phyloP scores from a whole-genome alignment of 2,329 filamentous ascomycete species.

The Trichophyton simii region DNA sequence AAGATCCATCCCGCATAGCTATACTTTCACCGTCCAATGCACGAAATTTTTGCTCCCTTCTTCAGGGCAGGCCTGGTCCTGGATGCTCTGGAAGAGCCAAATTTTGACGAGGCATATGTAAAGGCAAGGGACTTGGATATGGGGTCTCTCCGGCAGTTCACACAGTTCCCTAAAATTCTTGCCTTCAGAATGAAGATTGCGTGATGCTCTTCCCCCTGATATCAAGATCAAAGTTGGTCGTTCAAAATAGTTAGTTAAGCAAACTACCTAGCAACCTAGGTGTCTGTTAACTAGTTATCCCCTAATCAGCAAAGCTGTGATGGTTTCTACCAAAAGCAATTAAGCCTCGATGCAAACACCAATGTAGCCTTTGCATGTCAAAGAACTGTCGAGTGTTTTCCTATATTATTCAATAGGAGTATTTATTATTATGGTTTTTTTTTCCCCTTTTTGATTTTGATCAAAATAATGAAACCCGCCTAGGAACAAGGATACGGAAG shows the following conservation, averaged over 20 bases:
- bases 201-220: not conserved
- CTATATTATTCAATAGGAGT: no score
- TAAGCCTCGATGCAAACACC: no score
- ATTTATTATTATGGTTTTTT: no score
- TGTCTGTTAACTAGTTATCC: no score
- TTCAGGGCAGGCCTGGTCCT: constrained; percentile 33
- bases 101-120: constrained; percentile 27
- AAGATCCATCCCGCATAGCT: constrained; percentile 6
- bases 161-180: constrained; percentile 14
- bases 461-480: no score
- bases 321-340: no score
- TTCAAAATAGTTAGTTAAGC: not conserved
- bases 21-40: constrained; percentile 37
- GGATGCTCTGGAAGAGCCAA: constrained; percentile 38
- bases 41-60: constrained; percentile 35
- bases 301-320: no score
- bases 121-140: constrained; percentile 2
- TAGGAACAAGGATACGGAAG: not conserved
- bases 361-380: no score
- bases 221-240: not conserved
- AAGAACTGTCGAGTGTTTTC: no score
- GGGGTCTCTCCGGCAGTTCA: constrained; percentile 10
- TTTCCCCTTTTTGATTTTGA: no score
- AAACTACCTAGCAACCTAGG: not conserved
- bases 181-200: constrained; percentile 12